Conservation (phyloP, 768 basidiomycete species). For the Phaeotremella fagi region DNA sequence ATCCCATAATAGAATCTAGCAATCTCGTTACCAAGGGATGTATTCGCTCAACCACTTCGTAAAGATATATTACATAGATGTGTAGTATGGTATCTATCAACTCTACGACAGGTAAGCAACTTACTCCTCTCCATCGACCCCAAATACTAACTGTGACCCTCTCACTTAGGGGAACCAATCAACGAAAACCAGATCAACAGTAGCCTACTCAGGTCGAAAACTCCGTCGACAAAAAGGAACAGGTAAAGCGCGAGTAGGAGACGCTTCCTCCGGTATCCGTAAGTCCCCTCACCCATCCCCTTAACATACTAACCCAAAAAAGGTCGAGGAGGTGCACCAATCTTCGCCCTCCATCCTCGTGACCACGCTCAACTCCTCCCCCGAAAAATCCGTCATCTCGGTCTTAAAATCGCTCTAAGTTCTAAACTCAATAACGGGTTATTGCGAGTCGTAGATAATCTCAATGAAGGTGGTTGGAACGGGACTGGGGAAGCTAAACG, state of each 20-base stretch:
- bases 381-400: conserved; percentile 88
- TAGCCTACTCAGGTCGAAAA: conserved; percentile 82
- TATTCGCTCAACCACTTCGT: conserved; percentile 84
- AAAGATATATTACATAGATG: conserved; percentile 90
- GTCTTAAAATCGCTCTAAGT: conserved; percentile 83
- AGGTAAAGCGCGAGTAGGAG: conserved; percentile 83
- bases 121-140: neutral
- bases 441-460: conserved; percentile 63
- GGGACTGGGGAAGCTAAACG: conserved; percentile 56
- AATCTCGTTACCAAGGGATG: conserved; percentile 51
- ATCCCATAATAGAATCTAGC: conserved; percentile 20
- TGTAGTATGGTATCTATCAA: conserved; percentile 79
- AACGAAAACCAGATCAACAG: conserved; percentile 87
- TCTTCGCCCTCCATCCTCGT: conserved; percentile 84
- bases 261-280: conserved; percentile 56
- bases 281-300: conserved; percentile 12
- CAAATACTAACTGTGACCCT: neutral
- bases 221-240: conserved; percentile 87
- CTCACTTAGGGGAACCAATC: conserved; percentile 63
- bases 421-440: conserved; percentile 69
- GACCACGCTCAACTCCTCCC: conserved; percentile 88
- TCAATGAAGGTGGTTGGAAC: conserved; percentile 39
- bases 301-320: conserved; percentile 58
- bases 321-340: conserved; percentile 78
- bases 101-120: conserved; percentile 60